phyloP scores from a whole-genome alignment of 768 basidiomycete species.

The Cystofilobasidium macerans region DNA sequence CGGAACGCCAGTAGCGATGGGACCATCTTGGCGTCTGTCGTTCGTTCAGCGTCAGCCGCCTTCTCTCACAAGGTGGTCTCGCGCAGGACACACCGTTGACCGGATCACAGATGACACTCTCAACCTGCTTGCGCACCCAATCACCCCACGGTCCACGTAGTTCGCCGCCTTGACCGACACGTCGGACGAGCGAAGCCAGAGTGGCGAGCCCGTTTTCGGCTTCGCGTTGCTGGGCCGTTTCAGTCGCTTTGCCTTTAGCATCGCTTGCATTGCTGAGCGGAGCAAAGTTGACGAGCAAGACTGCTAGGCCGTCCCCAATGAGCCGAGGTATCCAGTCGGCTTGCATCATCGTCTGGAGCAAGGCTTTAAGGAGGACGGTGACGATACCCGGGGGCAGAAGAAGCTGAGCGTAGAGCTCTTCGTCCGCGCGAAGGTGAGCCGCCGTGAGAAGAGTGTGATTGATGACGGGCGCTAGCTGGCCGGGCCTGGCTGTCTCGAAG shows the following conservation, averaged over 20 bases:
- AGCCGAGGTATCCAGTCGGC: neutral
- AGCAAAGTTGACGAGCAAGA: neutral
- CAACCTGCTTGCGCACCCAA: slow-evolving; percentile 5
- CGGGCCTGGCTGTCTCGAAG: neutral
- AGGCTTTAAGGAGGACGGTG: neutral
- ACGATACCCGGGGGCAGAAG: neutral
- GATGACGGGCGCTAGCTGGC: neutral
- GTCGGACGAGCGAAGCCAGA: neutral
- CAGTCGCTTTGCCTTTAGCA: neutral
- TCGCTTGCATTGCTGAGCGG: neutral
- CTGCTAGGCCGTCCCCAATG: neutral
- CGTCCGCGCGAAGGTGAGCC: neutral
- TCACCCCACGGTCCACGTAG: neutral
- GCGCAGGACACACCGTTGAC: slow-evolving; percentile 3
- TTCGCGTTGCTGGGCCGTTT: neutral
- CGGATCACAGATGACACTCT: slow-evolving; percentile 14
- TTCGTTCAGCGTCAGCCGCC: neutral
- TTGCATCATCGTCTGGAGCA: neutral
- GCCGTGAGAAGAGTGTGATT: neutral
- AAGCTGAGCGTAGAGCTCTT: neutral
- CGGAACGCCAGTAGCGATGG: slow-evolving; percentile 12
- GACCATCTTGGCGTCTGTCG: slow-evolving; percentile 23
- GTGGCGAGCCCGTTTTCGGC: neutral
- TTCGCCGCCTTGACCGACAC: neutral
- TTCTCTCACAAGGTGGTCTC: neutral